Evolutionary conservation across 83 land plant species (phyloP), one percentile per base, ranked within the genome.

Genomic region (Thuja plicata): DNA sequence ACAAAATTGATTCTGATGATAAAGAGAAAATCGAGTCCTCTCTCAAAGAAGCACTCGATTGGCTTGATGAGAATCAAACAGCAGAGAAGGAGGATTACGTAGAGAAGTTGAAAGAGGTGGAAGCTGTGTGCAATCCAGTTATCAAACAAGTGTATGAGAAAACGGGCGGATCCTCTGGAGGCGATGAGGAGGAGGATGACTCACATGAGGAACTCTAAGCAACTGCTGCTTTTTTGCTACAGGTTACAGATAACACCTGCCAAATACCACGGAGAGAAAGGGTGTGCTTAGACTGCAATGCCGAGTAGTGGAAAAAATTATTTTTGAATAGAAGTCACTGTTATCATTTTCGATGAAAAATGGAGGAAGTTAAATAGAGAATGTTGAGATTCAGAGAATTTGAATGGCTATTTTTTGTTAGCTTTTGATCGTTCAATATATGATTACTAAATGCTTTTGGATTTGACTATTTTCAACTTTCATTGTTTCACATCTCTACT

Each of bases 61-160:
- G 97, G 97, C 88, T 95, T 38, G 97, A 95, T 80, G 97, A 95
- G 40, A 95, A 95, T 90, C 96, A 95, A 90, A 90, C 76, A 37
- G 97, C 94, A 3, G 97, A 95, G 90, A 94, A 94, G 91, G 97
- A 95, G 45, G 97, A 95, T 87, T 97, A 92, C 55, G 96, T 94
- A 17, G 97, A 96, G 95, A 97, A 97, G 88, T 91, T 95, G 57
- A 97, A 95, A 90, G 98, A 96, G 82, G 92, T 95, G 19, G 98
- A 95, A 86, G 94, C 93, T 45, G 94, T 96, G 9, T 96, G 98
- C 86, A 95, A 94, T 46, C 98, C 98, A 15, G 90, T 96, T 78
- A 94, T 95, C 43, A 92, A 95, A 2, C 90, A 93, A 21, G 94
- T 96, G 2, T 97, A 97, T 43, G 96, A 97, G 88, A 93, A 92